Percentiles rank a stretch among this genome's conserved stretches.
These are phyloP conservation scores for Pseudotulostoma volvatum DNA, from an alignment of 495 filamentous ascomycete genomes.

Conservation along the genomic window DNA sequence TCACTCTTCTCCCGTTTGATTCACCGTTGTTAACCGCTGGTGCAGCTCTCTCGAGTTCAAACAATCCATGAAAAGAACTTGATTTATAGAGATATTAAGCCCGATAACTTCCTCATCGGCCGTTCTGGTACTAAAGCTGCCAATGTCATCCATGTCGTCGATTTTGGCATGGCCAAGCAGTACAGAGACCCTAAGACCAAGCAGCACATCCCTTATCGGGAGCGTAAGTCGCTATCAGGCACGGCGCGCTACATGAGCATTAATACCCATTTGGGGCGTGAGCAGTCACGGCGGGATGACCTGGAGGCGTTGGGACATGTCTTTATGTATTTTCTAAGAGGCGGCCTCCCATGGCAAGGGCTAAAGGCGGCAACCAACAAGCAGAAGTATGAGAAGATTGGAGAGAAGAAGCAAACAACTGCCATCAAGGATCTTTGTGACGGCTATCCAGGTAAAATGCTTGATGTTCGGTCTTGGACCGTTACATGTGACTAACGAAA, in stretches of 20 bases:
- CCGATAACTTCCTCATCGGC: constrained; percentile 98
- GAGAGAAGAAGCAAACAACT: constrained; percentile 98
- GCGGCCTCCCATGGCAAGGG: constrained; percentile 95
- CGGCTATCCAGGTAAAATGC: constrained; percentile 74
- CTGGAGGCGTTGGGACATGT: constrained; percentile 93
- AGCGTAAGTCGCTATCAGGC: constrained; percentile 92
- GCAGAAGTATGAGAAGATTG: constrained; percentile 99
- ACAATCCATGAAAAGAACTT: constrained; percentile 99
- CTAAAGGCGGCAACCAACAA: constrained; percentile 99
- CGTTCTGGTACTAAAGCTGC: constrained; percentile 81
- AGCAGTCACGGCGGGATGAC: constrained; percentile 94
- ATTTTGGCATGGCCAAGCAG: constrained; percentile 99
- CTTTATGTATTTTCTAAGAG: constrained; percentile 98
- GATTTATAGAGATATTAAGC: constrained; percentile 99
- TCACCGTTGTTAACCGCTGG: constrained; percentile 7
- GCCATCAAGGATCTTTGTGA: constrained; percentile 94
- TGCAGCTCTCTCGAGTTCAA: constrained; percentile 84
- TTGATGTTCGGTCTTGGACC: too few relatives aligned
- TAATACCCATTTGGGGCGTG: constrained; percentile 93
- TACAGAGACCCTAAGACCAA: constrained; percentile 98
- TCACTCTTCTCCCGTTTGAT: background rate
- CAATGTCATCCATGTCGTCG: constrained; percentile 97
- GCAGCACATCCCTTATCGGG: constrained; percentile 96
- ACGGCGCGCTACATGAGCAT: constrained; percentile 99
- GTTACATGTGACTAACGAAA: too few relatives aligned